These are phyloP conservation scores for Diutina neorugosa DNA, from an alignment of 1,139 yeast genomes.

Conservation along the genomic window DNA sequence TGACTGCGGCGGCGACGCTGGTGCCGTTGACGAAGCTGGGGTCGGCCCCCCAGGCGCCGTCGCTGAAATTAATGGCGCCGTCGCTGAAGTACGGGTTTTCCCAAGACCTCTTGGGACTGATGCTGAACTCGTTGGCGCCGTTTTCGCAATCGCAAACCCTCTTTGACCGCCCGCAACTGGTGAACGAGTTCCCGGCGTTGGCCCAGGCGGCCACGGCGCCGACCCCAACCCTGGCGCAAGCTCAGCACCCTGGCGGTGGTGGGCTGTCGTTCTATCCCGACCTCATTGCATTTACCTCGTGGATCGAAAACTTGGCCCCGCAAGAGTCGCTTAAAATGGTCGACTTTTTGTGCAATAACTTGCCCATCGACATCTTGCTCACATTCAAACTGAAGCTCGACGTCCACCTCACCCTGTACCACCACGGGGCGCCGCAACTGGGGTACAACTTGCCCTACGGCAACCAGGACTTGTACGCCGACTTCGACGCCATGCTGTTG, in stretches of 20 bases:
- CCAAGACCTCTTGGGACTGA: constrained; percentile 3
- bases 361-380: constrained; percentile 34
- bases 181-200: constrained; percentile 21
- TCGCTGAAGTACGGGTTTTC: neutral
- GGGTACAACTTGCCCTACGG: neutral
- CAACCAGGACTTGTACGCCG: constrained; percentile 10
- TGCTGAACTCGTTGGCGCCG: neutral
- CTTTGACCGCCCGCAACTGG: constrained; percentile 26
- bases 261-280: constrained; percentile 21
- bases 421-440: constrained; percentile 1
- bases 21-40: constrained; percentile 2
- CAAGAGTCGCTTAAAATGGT: constrained; percentile 48
- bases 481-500: constrained; percentile 5
- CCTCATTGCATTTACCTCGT: constrained; percentile 40
- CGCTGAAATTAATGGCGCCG: constrained; percentile 4
- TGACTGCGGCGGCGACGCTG: neutral
- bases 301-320: constrained; percentile 47
- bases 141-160: neutral
- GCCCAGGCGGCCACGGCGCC: constrained; percentile 4
- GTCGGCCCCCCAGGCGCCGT: neutral
- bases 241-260: constrained; percentile 4
- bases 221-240: neutral
- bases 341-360: constrained; percentile 43
- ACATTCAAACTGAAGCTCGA: constrained; percentile 33
- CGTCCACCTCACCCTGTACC: constrained; percentile 17